These are phyloP conservation scores for Chenopodium quinoa DNA, from an alignment of 148 eudicot genomes.

Conservation along the genomic window DNA sequence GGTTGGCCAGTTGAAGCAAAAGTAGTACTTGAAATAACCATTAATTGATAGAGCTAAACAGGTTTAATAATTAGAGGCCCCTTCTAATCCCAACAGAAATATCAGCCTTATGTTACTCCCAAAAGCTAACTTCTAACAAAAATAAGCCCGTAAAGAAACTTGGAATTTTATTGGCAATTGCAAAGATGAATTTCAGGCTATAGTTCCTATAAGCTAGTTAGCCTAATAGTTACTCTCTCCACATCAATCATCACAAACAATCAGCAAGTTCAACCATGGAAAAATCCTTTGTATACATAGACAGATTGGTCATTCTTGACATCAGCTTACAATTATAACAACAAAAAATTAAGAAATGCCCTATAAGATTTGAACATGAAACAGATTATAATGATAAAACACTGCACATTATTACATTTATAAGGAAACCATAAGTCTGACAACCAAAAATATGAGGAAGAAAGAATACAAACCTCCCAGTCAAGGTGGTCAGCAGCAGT, in stretches of 20 bases:
- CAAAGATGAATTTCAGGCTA: not conserved
- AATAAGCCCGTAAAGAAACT: not conserved
- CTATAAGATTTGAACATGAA: not conserved
- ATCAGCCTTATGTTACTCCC: not conserved
- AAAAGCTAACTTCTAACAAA: not conserved
- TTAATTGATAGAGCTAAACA: not conserved
- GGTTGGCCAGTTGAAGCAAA: not conserved
- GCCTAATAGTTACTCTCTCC: not conserved
- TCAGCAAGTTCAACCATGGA: not conserved
- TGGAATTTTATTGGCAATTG: not conserved
- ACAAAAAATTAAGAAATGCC: not conserved
- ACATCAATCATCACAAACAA: not conserved
- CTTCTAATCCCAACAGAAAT: not conserved
- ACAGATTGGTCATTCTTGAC: not conserved
- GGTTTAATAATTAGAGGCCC: not conserved
- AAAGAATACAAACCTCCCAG: conserved; percentile 84
- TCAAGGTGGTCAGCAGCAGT: conserved; percentile 68
- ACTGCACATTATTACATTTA: not conserved
- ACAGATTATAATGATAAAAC: not conserved
- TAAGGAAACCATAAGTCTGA: not conserved
- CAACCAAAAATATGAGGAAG: not conserved
- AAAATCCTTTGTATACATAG: not conserved
- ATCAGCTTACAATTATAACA: not conserved
- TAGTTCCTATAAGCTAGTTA: not conserved
- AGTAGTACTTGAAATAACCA: not conserved